Percentiles rank a stretch among this genome's conserved stretches.
phyloP scores from a whole-genome alignment of 805 yeast species.

The Monosporozyma servazzii region DNA sequence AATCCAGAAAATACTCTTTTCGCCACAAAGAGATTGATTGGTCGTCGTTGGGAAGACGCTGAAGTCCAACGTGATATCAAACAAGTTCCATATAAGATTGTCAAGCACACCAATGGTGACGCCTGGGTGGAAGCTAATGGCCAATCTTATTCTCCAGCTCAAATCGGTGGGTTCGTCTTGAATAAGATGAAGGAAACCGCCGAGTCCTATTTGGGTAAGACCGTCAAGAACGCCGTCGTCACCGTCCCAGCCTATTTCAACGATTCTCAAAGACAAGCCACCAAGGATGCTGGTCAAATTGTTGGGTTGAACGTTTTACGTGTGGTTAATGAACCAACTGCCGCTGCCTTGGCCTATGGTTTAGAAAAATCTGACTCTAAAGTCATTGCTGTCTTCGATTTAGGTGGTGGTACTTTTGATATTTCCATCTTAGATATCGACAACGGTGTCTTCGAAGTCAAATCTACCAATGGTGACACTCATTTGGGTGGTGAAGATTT shows the following conservation, averaged over 20 bases:
- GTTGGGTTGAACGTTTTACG: conserved; percentile 81
- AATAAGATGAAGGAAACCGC: conserved; percentile 99
- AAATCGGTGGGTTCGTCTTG: conserved; percentile 86
- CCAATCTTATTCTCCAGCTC: conserved; percentile 85
- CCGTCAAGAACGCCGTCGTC: conserved; percentile 80
- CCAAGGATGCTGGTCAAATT: conserved; percentile 95
- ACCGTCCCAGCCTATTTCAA: conserved; percentile 86
- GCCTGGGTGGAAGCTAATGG: conserved; percentile 94
- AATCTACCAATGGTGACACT: conserved; percentile 90
- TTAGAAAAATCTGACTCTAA: conserved; percentile 69
- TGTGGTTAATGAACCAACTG: conserved; percentile 79
- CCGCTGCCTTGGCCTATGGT: conserved; percentile 93
- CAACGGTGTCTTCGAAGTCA: conserved; percentile 96
- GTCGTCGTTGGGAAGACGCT: conserved; percentile 79
- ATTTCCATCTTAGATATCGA: conserved; percentile 92
- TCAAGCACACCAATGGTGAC: conserved; percentile 86
- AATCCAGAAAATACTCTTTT: conserved; percentile 90
- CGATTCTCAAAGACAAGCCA: conserved; percentile 76
- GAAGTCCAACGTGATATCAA: conserved; percentile 87
- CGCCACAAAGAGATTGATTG: conserved; percentile 91
- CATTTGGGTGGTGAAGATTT: conserved; percentile 86
- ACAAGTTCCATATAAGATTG: conserved; percentile 84
- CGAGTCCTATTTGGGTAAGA: conserved; percentile 80
- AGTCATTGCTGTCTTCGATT: conserved; percentile 91
- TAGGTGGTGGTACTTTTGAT: conserved; percentile 99